Evolutionary conservation across 345 rosid species (phyloP).

Genomic region (Corchorus olitorius): DNA sequence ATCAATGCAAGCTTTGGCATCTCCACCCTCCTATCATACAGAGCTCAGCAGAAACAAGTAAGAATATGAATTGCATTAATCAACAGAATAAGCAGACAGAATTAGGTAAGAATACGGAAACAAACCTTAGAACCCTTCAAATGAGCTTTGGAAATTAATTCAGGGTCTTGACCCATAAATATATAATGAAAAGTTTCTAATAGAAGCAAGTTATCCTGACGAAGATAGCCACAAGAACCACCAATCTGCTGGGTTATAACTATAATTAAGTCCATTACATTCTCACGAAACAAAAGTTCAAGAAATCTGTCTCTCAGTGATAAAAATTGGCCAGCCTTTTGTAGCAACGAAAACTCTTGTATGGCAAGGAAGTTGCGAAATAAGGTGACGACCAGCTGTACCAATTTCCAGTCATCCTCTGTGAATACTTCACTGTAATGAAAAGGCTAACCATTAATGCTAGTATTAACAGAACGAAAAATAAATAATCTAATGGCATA

Average conservation of each 20-base stretch:
- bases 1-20: constrained; percentile 49
- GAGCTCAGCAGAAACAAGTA: constrained; percentile 6
- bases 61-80: not conserved
- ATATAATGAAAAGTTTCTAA: constrained; percentile 75
- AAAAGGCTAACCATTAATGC: constrained; percentile 7
- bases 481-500: not conserved
- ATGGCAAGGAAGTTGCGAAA: constrained; percentile 87
- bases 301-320: constrained; percentile 81
- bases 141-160: constrained; percentile 57
- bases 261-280: constrained; percentile 75
- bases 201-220: constrained; percentile 80
- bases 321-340: constrained; percentile 67
- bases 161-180: constrained; percentile 78
- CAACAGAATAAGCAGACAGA: constrained; percentile 14
- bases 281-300: constrained; percentile 74
- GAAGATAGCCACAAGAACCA: constrained; percentile 55
- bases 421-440: constrained; percentile 64
- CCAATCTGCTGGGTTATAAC: constrained; percentile 69
- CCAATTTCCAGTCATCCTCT: constrained; percentile 97
- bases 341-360: constrained; percentile 66
- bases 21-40: constrained; percentile 45
- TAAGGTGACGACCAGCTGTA: constrained; percentile 83
- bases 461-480: not conserved
- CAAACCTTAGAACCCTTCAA: constrained; percentile 49
- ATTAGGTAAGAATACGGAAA: constrained; percentile 19